These are phyloP conservation scores for Dictyostelium intermedium DNA, from an alignment of 78 protist species.

Conservation along the genomic window DNA sequence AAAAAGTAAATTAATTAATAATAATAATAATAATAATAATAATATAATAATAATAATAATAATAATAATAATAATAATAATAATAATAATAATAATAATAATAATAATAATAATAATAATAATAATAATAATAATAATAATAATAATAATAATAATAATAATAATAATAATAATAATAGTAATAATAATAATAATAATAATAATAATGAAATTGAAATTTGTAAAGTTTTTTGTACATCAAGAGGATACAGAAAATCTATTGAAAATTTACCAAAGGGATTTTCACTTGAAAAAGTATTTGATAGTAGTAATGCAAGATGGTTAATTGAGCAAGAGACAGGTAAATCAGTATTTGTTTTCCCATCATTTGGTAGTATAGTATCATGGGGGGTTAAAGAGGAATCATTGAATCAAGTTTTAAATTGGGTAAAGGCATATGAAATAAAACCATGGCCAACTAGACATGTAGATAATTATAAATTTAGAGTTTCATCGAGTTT, in stretches of 20 bases:
- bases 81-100: neutral
- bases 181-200: neutral
- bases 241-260: slow-evolving; percentile 6
- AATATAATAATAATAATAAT: neutral
- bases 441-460: neutral
- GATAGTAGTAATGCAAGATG: neutral
- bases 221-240: slow-evolving; percentile 2
- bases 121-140: neutral
- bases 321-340: neutral
- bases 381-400: neutral
- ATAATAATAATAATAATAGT: neutral
- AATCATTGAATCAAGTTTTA: neutral
- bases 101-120: neutral
- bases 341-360: neutral
- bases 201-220: neutral
- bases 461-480: slow-evolving; percentile 8
- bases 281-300: neutral
- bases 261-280: neutral
- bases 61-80: neutral
- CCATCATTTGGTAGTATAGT: slow-evolving; percentile 55
- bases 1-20: no score
- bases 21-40: neutral
- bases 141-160: neutral
- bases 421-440: slow-evolving; percentile 34
- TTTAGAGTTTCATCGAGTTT: neutral